Percentiles rank a stretch among this genome's conserved stretches.
Conservation (phyloP, 1,284 basidiomycete species). For the Boletus calvinii region DNA sequence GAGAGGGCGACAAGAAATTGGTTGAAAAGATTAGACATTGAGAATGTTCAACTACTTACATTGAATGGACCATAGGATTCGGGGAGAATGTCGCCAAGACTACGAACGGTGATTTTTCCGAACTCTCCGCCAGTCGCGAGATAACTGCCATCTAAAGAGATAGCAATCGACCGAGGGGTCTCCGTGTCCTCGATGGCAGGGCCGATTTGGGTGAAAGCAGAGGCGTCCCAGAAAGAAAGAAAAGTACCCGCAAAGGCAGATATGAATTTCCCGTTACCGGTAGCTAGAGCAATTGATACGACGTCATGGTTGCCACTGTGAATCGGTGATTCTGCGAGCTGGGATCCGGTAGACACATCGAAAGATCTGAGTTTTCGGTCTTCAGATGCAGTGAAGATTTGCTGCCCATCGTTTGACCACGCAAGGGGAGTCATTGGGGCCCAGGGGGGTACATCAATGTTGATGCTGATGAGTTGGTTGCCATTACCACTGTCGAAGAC, state of each 20-base stretch:
- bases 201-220: background rate
- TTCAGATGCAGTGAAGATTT: background rate
- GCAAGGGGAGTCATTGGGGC: background rate
- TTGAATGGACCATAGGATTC: background rate
- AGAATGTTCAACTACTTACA: too few species aligned
- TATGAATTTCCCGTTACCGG: background rate
- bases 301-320: too few species aligned
- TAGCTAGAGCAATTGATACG: background rate
- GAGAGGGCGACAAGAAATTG: background rate
- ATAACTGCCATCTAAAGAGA: background rate
- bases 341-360: background rate
- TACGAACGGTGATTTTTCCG: background rate
- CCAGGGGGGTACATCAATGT: background rate
- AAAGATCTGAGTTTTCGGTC: background rate
- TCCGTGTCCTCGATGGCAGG: background rate
- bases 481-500: background rate
- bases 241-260: rapidly evolving
- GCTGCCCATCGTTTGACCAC: background rate
- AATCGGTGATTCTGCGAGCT: background rate
- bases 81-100: background rate
- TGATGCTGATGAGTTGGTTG: background rate
- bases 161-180: background rate
- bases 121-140: background rate
- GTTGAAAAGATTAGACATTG: too few species aligned
- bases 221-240: background rate